These are phyloP conservation scores for Corylus americana DNA, from an alignment of 306 rosid genomes.

Conservation along the genomic window DNA sequence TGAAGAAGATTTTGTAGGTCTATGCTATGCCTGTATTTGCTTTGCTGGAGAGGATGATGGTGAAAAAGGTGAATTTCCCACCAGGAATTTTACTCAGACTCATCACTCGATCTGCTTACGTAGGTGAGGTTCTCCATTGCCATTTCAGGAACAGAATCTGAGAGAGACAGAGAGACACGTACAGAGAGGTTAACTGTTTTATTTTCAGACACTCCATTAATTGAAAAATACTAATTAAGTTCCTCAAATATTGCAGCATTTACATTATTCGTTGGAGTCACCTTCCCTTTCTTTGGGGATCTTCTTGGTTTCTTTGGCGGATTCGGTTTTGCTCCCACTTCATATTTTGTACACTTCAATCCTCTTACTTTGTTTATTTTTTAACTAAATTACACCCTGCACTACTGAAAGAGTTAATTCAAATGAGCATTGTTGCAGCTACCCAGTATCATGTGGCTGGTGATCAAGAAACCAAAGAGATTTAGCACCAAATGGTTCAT, in stretches of 20 bases:
- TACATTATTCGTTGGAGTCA: slow-evolving; percentile 69
- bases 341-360: slow-evolving; percentile 60
- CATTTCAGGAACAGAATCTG: neutral
- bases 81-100: slow-evolving; percentile 73
- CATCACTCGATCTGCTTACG: slow-evolving; percentile 71
- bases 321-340: slow-evolving; percentile 91
- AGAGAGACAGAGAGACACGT: neutral
- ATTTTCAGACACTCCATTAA: neutral
- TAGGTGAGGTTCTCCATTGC: slow-evolving; percentile 48
- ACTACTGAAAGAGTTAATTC: neutral
- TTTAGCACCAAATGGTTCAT: slow-evolving; percentile 77
- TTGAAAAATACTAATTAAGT: neutral
- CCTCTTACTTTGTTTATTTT: neutral
- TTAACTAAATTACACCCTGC: neutral
- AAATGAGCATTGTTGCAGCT: slow-evolving; percentile 51
- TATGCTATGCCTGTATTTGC: slow-evolving; percentile 91
- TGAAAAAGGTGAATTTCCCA: slow-evolving; percentile 51
- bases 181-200: neutral
- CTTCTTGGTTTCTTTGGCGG: slow-evolving; percentile 97
- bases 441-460: slow-evolving; percentile 88
- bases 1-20: slow-evolving; percentile 44
- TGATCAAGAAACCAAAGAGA: slow-evolving; percentile 83
- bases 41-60: slow-evolving; percentile 69
- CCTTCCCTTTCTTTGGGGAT: slow-evolving; percentile 96
- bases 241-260: slow-evolving; percentile 54